Evolutionary conservation across 1,284 basidiomycete species (phyloP), one percentile per base, ranked within the genome.

Genomic region (Ganoderma lucidum): DNA sequence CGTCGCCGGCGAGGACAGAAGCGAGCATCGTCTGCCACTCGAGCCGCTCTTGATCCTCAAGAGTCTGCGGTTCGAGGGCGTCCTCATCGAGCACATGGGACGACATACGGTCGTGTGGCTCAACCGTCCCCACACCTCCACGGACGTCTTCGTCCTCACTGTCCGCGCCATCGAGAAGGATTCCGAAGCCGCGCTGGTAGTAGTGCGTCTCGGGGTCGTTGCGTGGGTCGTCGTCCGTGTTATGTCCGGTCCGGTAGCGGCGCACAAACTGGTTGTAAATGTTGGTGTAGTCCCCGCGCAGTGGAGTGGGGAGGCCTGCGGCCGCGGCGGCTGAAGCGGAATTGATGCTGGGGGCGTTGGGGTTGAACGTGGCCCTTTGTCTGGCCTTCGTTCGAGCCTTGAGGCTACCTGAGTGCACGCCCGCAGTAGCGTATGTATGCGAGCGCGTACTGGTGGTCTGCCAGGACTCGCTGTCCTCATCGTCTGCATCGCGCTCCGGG

Each of bases 11-110:
- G 41, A 99, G 86, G 30, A 98, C 96, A 48, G 96, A 97, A 10
- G 94, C 90, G 51, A 98, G 88, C 91, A 98, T 94, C 48, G 93
- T 93, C 80, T 97, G 95, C 96, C 96, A 98, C 80, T 97, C 96
- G 60, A 97, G 83, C 37, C 96, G 87, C 75, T 96, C 94, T 71
- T 88, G 86, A 74, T 95, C 93, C 75, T 93, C 91, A 58, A 88
- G 81, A 9, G 88, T 90, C 53, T 87, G 84, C 45, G 91, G 89
- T 71, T 90, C 86, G 65, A 86, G 83, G 42, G 86, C 82, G 70
- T 92, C 90, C 10, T 85, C 81, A 74, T 93, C 90, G 53, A 89
- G 82, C 70, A 86, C 80, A 44, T 87, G 81, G n/a, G 84, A 81
- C 19, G 86, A 84, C 67, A 87, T 79, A 17, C 85, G 83, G 72